Conservation (phyloP, 1,284 basidiomycete species). For the Moesziomyces sp. region DNA sequence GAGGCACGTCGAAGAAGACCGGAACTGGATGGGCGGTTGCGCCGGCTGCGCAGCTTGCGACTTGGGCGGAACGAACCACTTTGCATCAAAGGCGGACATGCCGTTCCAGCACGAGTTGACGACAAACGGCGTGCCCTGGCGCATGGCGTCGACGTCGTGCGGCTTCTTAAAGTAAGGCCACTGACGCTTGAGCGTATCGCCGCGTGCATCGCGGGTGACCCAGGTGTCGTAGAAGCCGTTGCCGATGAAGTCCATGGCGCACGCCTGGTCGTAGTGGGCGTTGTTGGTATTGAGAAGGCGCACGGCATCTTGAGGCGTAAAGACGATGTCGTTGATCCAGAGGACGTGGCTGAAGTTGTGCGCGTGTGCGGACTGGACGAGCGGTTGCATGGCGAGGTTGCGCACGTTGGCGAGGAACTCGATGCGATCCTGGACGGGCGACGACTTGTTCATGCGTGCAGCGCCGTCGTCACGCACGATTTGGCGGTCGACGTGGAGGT, state of each 20-base stretch:
- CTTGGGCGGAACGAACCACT: slow-evolving; percentile 66
- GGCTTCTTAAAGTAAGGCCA: slow-evolving; percentile 73
- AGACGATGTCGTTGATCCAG: slow-evolving; percentile 59
- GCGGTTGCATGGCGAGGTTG: slow-evolving; percentile 55
- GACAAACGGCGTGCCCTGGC: slow-evolving; percentile 70
- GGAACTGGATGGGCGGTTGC: slow-evolving; percentile 70
- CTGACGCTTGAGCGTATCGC: slow-evolving; percentile 69
- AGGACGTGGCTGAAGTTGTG: slow-evolving; percentile 47
- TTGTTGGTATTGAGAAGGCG: slow-evolving; percentile 71
- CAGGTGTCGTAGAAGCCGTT: slow-evolving; percentile 71
- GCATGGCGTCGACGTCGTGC: slow-evolving; percentile 66
- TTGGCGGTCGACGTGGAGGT: slow-evolving; percentile 42
- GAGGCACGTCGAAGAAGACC: slow-evolving; percentile 71
- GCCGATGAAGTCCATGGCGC: slow-evolving; percentile 72
- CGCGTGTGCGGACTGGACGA: slow-evolving; percentile 6
- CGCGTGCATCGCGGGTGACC: slow-evolving; percentile 46
- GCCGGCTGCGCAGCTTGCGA: slow-evolving; percentile 45
- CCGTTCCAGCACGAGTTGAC: slow-evolving; percentile 76
- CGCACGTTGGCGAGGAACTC: slow-evolving; percentile 48
- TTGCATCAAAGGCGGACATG: slow-evolving; percentile 72
- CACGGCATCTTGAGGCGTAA: slow-evolving; percentile 53
- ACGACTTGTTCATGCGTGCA: slow-evolving; percentile 32
- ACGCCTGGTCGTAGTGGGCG: slow-evolving; percentile 73
- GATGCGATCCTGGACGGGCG: slow-evolving; percentile 38
- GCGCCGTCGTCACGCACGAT: slow-evolving; percentile 47